These are phyloP conservation scores for Sphaerulina populicola DNA, from an alignment of 2,329 filamentous ascomycete species.

Conservation along the genomic window DNA sequence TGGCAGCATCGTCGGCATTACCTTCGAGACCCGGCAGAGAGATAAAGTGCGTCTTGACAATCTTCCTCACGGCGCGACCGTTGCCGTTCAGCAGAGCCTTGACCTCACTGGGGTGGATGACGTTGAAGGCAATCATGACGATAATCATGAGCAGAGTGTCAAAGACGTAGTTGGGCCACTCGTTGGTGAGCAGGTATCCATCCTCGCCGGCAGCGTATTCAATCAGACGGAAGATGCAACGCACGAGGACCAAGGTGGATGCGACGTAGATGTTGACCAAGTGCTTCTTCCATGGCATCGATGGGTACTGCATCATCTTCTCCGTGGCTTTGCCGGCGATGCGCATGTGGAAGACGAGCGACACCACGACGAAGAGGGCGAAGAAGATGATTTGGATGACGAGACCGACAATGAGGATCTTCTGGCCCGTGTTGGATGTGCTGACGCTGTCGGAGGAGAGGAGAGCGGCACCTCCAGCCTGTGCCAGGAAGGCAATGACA, in stretches of 20 bases:
- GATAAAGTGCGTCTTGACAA: background rate
- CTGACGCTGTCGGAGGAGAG: background rate
- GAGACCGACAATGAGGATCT: constrained; percentile 43
- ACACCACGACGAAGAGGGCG: constrained; percentile 39
- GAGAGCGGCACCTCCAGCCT: constrained; percentile 20
- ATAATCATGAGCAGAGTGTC: constrained; percentile 11
- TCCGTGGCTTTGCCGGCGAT: constrained; percentile 5
- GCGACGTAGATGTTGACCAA: constrained; percentile 40
- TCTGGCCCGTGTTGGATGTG: constrained; percentile 32
- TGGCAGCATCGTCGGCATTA: background rate
- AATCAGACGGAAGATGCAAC: constrained; percentile 42
- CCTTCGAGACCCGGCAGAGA: background rate
- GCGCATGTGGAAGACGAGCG: constrained; percentile 26
- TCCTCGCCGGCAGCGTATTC: constrained; percentile 42
- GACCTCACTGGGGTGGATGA: constrained; percentile 6
- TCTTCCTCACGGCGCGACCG: background rate
- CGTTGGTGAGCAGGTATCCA: constrained; percentile 38
- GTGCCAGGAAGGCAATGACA: constrained; percentile 42
- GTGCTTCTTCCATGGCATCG: constrained; percentile 31
- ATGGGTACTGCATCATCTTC: background rate
- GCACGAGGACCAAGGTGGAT: constrained; percentile 41
- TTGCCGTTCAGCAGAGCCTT: constrained; percentile 4
- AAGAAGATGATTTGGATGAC: constrained; percentile 46
- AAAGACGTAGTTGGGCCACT: constrained; percentile 21
- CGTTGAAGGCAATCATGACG: background rate